A percentile compares a stretch with the other conserved stretches of the same genome.
These are phyloP conservation scores for Aspergillus sclerotiicarbonarius DNA, from an alignment of 495 filamentous ascomycete genomes.

Conservation along the genomic window DNA sequence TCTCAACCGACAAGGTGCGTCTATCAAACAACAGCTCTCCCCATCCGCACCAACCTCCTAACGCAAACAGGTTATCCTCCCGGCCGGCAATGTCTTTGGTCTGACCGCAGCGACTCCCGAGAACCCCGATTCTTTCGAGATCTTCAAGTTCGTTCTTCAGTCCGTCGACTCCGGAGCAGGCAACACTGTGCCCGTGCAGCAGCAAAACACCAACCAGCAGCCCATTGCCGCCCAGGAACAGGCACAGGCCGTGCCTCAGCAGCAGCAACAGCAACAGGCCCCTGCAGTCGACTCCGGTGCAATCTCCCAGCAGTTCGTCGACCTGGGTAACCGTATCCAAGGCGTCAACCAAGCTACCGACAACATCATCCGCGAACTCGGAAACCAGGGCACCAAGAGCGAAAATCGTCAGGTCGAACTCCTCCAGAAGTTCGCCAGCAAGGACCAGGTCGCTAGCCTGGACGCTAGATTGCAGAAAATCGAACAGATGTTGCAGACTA, in stretches of 20 bases:
- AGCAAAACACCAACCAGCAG: constrained; percentile 35
- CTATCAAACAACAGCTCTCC: neutral
- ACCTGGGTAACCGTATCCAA: constrained; percentile 80
- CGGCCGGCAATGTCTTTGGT: constrained; percentile 80
- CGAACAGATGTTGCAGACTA: constrained; percentile 49
- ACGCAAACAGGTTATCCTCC: constrained; percentile 59
- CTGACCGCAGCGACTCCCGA: constrained; percentile 85
- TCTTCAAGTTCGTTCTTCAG: constrained; percentile 79
- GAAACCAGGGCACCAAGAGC: constrained; percentile 41
- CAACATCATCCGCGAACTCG: constrained; percentile 64
- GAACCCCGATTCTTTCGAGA: constrained; percentile 89
- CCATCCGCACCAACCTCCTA: neutral
- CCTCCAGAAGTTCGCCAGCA: constrained; percentile 42
- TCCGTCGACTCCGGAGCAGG: constrained; percentile 30
- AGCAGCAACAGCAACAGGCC: constrained; percentile 27
- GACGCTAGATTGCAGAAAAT: constrained; percentile 56
- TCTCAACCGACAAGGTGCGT: constrained; percentile 70
- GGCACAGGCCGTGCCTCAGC: constrained; percentile 12
- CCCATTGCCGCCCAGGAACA: constrained; percentile 33
- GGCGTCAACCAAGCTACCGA: constrained; percentile 68
- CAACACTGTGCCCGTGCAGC: constrained; percentile 25
- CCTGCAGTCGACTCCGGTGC: constrained; percentile 23
- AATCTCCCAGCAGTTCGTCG: constrained; percentile 66
- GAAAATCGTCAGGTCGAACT: constrained; percentile 62
- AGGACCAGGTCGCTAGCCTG: constrained; percentile 54